Evolutionary conservation across 2,329 filamentous ascomycete species (phyloP).

Genomic region (Ascomycota sp.): DNA sequence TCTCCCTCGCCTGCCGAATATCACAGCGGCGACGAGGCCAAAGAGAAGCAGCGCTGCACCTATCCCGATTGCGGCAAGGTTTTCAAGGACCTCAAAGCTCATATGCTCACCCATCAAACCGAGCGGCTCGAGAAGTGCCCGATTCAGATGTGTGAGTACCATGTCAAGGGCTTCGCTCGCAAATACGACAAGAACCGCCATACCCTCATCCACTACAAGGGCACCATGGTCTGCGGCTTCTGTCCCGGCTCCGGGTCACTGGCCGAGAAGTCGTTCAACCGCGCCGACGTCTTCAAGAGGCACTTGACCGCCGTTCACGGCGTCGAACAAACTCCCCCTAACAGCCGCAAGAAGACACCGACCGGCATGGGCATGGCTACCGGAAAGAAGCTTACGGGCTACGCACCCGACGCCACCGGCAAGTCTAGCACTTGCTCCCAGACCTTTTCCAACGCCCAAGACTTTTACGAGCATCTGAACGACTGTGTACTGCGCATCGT

Average conservation of each 20-base stretch:
- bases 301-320: constrained; percentile 85
- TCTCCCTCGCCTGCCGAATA: constrained; percentile 39
- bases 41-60: constrained; percentile 55
- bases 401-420: constrained; percentile 62
- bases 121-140: constrained; percentile 93
- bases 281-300: constrained; percentile 91
- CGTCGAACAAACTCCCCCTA: constrained; percentile 84
- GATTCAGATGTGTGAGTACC: constrained; percentile 82
- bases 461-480: constrained; percentile 95
- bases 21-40: constrained; percentile 40
- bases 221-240: constrained; percentile 94
- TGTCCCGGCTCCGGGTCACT: constrained; percentile 75
- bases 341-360: constrained; percentile 54
- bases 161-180: constrained; percentile 80
- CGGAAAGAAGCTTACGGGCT: constrained; percentile 47
- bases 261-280: constrained; percentile 87
- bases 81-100: constrained; percentile 53
- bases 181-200: constrained; percentile 98
- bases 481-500: constrained; percentile 54
- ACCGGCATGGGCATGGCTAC: constrained; percentile 13
- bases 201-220: constrained; percentile 91
- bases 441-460: constrained; percentile 82
- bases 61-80: constrained; percentile 41
- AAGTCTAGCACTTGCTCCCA: constrained; percentile 89
- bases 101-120: constrained; percentile 90